Evolutionary conservation across 2,329 filamentous ascomycete species (phyloP).

Genomic region (Didymella segeticola): DNA sequence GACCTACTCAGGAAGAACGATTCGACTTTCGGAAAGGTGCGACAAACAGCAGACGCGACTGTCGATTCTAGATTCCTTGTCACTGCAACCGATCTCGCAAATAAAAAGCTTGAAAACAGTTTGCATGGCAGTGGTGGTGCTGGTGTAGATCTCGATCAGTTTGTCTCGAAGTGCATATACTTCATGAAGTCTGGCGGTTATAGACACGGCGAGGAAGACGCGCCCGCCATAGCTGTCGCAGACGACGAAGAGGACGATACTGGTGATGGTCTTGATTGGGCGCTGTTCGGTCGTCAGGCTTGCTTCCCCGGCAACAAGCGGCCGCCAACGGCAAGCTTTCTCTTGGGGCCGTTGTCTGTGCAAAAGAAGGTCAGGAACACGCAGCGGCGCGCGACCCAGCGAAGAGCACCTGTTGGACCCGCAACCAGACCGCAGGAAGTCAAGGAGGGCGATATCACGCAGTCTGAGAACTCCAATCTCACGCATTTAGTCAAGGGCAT

Average conservation of each 20-base stretch:
- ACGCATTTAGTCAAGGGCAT: slow-evolving; percentile 82
- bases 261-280: slow-evolving; percentile 82
- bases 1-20: slow-evolving; percentile 73
- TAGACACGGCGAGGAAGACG: slow-evolving; percentile 55
- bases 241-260: slow-evolving; percentile 68
- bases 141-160: slow-evolving; percentile 88
- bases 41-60: slow-evolving; percentile 88
- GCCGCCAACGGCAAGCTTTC: slow-evolving; percentile 79
- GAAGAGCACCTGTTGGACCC: slow-evolving; percentile 71
- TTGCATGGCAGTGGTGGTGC: slow-evolving; percentile 74
- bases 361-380: slow-evolving; percentile 81
- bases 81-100: slow-evolving; percentile 77
- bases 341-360: slow-evolving; percentile 86
- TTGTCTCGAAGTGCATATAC: slow-evolving; percentile 85
- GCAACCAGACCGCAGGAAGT: slow-evolving; percentile 79
- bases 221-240: slow-evolving; percentile 55
- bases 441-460: slow-evolving; percentile 73
- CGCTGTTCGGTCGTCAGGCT: slow-evolving; percentile 77
- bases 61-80: slow-evolving; percentile 89
- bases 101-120: slow-evolving; percentile 77
- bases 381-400: slow-evolving; percentile 72
- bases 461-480: slow-evolving; percentile 78
- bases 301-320: slow-evolving; percentile 76
- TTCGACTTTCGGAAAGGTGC: slow-evolving; percentile 69
- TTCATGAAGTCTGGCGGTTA: slow-evolving; percentile 76